These are phyloP conservation scores for Trichoderma sp. DNA, from an alignment of 2,329 filamentous ascomycete species.

Conservation along the genomic window DNA sequence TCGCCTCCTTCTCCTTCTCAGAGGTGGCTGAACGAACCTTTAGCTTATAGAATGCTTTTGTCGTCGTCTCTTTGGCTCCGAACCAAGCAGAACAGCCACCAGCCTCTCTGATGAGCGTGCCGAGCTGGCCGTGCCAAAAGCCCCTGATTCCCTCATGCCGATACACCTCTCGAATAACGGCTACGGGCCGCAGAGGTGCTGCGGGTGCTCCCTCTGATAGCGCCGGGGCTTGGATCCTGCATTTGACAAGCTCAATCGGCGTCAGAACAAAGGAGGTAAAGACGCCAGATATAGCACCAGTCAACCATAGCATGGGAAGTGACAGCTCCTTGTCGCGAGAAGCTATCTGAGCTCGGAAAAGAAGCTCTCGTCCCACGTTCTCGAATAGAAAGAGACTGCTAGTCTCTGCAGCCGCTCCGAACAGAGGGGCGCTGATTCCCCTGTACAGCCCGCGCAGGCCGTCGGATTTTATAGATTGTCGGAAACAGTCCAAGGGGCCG, in stretches of 20 bases:
- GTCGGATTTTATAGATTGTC: slow-evolving; percentile 78
- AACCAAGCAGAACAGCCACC: slow-evolving; percentile 97
- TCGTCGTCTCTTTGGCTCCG: slow-evolving; percentile 81
- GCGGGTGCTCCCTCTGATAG: slow-evolving; percentile 47
- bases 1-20: slow-evolving; percentile 46
- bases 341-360: slow-evolving; percentile 58
- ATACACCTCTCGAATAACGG: slow-evolving; percentile 79
- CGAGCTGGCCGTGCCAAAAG: slow-evolving; percentile 94
- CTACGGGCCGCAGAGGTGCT: slow-evolving; percentile 63
- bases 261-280: slow-evolving; percentile 91
- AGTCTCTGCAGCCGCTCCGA: slow-evolving; percentile 90
- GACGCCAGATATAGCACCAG: slow-evolving; percentile 83
- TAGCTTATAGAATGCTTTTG: slow-evolving; percentile 67
- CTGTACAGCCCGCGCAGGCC: slow-evolving; percentile 85
- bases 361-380: slow-evolving; percentile 68
- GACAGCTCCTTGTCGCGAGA: slow-evolving; percentile 65
- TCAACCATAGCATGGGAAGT: slow-evolving; percentile 73
- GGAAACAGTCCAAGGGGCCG: slow-evolving; percentile 91
- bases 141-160: slow-evolving; percentile 79
- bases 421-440: slow-evolving; percentile 86
- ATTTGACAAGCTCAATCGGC: slow-evolving; percentile 96
- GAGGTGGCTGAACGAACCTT: slow-evolving; percentile 51
- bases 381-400: slow-evolving; percentile 94
- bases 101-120: slow-evolving; percentile 90
- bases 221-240: slow-evolving; percentile 86